Evolutionary conservation across 371 early-diverging fungal species (phyloP).

Genomic region (Syncephalastrum racemosum): DNA sequence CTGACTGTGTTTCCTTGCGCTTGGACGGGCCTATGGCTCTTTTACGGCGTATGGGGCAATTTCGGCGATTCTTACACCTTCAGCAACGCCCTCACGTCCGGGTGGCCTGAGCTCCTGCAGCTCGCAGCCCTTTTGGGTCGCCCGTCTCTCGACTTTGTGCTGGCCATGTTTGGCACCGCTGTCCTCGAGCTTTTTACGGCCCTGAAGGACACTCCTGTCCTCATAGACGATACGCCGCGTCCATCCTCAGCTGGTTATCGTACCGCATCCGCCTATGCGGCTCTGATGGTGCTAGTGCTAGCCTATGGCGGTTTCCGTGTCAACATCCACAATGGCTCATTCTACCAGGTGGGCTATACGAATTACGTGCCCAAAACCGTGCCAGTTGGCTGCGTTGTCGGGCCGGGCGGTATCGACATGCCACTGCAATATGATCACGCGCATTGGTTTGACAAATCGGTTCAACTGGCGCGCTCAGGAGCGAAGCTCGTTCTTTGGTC

Average conservation of each 20-base stretch:
- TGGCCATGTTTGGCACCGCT: constrained; percentile 27
- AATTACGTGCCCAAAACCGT: constrained; percentile 27
- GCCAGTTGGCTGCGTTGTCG: constrained; percentile 39
- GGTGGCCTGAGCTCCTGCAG: constrained; percentile 34
- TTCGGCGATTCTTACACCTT: constrained; percentile 30
- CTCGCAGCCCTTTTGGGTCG: constrained; percentile 23
- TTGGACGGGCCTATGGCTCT: constrained; percentile 30
- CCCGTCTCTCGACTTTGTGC: constrained; percentile 29
- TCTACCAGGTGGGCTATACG: constrained; percentile 29
- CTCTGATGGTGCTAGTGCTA: constrained; percentile 11
- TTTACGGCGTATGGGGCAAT: constrained; percentile 11
- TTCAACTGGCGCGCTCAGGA: constrained; percentile 32
- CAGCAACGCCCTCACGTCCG: constrained; percentile 14
- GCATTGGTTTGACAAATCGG: constrained; percentile 30
- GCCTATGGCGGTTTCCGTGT: constrained; percentile 26
- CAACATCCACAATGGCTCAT: constrained; percentile 27
- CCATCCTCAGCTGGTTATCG: constrained; percentile 6
- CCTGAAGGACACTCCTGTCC: constrained; percentile 1
- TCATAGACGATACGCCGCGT: not conserved
- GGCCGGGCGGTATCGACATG: constrained; percentile 15
- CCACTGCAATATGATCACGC: constrained; percentile 17
- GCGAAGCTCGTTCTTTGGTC: constrained; percentile 53
- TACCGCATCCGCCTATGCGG: constrained; percentile 14
- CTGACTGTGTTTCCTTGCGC: constrained; percentile 27
- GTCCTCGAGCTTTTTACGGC: constrained; percentile 18